A percentile compares a stretch with the other conserved stretches of the same genome.
Evolutionary conservation across 169 alveolate genomes (phyloP).

Genomic region (Plasmodium cynomolgi): DNA sequence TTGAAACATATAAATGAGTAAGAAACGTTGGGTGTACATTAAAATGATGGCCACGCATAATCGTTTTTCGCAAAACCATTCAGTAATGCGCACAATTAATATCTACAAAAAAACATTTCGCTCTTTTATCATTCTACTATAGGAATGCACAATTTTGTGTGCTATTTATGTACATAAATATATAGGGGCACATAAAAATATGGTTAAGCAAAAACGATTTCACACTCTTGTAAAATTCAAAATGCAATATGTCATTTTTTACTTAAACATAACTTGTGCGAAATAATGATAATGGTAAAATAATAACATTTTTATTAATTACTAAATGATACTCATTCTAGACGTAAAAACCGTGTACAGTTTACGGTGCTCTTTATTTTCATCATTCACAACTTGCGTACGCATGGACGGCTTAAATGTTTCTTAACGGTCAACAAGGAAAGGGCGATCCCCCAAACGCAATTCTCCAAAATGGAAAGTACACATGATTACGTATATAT

Average conservation of each 20-base stretch:
- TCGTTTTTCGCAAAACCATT: not conserved
- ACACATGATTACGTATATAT: not conserved
- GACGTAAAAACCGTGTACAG: not conserved
- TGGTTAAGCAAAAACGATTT: not conserved
- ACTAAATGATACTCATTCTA: constrained; percentile 2
- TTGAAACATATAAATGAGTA: constrained; percentile 13
- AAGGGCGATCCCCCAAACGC: not conserved
- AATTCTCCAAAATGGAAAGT: not conserved
- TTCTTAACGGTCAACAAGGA: not conserved
- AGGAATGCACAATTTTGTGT: constrained; percentile 10
- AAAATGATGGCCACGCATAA: not conserved
- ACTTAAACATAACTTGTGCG: not conserved
- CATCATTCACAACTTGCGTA: constrained; percentile 30
- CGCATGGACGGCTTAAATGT: not conserved
- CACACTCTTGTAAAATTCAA: constrained; percentile 18
- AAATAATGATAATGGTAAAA: not conserved
- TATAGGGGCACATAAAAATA: not conserved
- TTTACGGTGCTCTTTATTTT: constrained; percentile 2
- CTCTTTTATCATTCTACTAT: constrained; percentile 13
- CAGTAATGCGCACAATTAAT: constrained; percentile 3
- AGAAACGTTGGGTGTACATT: constrained; percentile 10
- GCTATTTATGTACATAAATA: constrained; percentile 4
- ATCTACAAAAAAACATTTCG: constrained; percentile 1
- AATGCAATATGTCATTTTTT: not conserved
- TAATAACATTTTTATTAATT: constrained; percentile 10